Base-by-base conservation (phyloP, 768 basidiomycete genomes). In the Tricholomella constricta region DNA sequence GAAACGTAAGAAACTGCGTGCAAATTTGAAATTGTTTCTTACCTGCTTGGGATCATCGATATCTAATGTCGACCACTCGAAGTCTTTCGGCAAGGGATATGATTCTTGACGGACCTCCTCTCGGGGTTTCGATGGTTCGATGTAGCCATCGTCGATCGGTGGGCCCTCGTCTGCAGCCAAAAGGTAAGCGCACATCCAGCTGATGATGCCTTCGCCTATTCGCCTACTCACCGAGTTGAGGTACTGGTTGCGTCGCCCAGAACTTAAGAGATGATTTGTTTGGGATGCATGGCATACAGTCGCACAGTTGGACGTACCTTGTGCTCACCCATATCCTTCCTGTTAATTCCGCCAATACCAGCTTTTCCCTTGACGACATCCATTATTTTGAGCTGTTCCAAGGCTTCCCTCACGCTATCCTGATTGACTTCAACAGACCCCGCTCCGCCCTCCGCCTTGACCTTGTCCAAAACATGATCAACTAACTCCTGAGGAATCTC, bases 201-300 rank as follows among this genome's bases (percentile, higher is more conserved):
- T 51, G 27, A 11, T 17, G 14, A 35, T 17, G 15, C 10, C 23
- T 5, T 14, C 38, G 23, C 14, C 12, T 15, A 49, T 5, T 14
- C 38, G 23, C 14, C 12, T 15, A 49, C 69, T 61, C 63, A 85
- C 90, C 89, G 50, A 84, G 71, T 64, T 94, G 92, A n/a, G 93
- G 90, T 6, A 99, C 97, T 3, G 97, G 97, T 69, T 99, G 97
- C 6, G 96, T 98, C 29, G 78, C 84, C 97, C 97, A 98, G 72
- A 99, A 99, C 94, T 93, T 62, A 20, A 54, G 41, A 35, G 10
- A 51, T 35, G 59, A 20, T n/a, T 34, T 44, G 36, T 38, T 46
- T 52, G 45, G 20, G 51, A 47, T 5, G 11, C 45, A 47, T 44
- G 34, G 14, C 23, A 35, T 17, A 38, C 26, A 43, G 12, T 6